Evolutionary conservation across 805 yeast species (phyloP).

Genomic region (Candida easanensis): DNA sequence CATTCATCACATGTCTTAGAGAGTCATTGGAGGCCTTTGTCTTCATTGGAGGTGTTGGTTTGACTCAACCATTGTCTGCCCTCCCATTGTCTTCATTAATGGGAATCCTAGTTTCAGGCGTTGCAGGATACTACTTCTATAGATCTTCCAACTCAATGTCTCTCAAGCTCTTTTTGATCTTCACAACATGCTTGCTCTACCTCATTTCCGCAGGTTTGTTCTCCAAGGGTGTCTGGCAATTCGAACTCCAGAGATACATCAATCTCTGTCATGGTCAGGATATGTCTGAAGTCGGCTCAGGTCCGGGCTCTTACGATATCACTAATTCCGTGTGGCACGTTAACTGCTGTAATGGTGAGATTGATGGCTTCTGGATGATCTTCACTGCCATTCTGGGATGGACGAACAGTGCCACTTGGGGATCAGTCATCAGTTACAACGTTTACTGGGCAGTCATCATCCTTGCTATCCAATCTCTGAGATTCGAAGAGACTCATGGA

Average conservation of each 20-base stretch:
- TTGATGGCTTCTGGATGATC: slow-evolving; percentile 92
- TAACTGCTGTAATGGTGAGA: slow-evolving; percentile 89
- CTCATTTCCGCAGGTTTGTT: slow-evolving; percentile 84
- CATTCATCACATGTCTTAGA: slow-evolving; percentile 81
- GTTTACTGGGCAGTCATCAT: slow-evolving; percentile 61
- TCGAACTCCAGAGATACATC: slow-evolving; percentile 76
- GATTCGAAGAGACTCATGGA: slow-evolving; percentile 56
- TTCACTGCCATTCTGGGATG: slow-evolving; percentile 87
- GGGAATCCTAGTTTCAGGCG: slow-evolving; percentile 58
- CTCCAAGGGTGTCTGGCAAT: slow-evolving; percentile 87
- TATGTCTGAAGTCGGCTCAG: slow-evolving; percentile 84
- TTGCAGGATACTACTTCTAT: slow-evolving; percentile 67
- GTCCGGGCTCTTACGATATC: slow-evolving; percentile 91
- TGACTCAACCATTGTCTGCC: slow-evolving; percentile 63
- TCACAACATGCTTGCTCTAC: slow-evolving; percentile 77
- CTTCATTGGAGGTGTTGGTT: slow-evolving; percentile 85
- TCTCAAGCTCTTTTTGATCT: slow-evolving; percentile 67
- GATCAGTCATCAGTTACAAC: slow-evolving; percentile 73
- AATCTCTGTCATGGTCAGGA: slow-evolving; percentile 76
- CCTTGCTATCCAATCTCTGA: slow-evolving; percentile 42
- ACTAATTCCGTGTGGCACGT: slow-evolving; percentile 86
- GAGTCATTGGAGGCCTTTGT: slow-evolving; percentile 93
- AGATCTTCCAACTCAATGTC: slow-evolving; percentile 78
- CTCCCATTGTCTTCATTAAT: slow-evolving; percentile 60
- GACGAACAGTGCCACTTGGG: slow-evolving; percentile 92